Percentiles rank a stretch among this genome's conserved stretches.
phyloP scores from a whole-genome alignment of 306 rosid species.

The Vicia faba region DNA sequence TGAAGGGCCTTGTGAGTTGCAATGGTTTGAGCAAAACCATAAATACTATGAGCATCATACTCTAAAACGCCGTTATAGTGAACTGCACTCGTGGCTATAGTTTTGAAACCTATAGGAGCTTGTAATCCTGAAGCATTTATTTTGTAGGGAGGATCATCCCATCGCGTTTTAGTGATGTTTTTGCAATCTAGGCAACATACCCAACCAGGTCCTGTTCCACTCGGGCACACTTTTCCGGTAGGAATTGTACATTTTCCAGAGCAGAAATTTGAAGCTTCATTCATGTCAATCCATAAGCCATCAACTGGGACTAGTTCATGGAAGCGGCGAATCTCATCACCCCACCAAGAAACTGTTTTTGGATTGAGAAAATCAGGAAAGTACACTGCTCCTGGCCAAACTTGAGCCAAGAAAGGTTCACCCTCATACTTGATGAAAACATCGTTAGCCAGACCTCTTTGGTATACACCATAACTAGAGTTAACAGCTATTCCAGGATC shows the following conservation, averaged over 20 bases:
- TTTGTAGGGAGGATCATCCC: constrained; percentile 97
- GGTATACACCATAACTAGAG: constrained; percentile 70
- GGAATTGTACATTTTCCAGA: constrained; percentile 81
- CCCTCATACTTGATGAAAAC: constrained; percentile 82
- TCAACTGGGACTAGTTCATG: constrained; percentile 91
- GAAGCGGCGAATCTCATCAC: constrained; percentile 79
- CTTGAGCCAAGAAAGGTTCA: constrained; percentile 85
- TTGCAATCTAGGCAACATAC: constrained; percentile 86
- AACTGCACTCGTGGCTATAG: constrained; percentile 88
- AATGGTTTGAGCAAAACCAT: constrained; percentile 77
- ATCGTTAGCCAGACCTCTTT: constrained; percentile 70
- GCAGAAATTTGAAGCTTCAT: constrained; percentile 84
- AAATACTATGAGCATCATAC: constrained; percentile 88
- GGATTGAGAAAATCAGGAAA: constrained; percentile 92
- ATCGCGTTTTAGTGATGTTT: constrained; percentile 70
- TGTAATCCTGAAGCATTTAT: constrained; percentile 82
- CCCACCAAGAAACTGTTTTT: constrained; percentile 90
- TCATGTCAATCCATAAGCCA: constrained; percentile 99
- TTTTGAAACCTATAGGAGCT: constrained; percentile 78
- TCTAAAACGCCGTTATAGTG: constrained; percentile 83
- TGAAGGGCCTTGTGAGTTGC: constrained; percentile 87
- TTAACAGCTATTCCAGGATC: constrained; percentile 88
- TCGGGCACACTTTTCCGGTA: constrained; percentile 50
- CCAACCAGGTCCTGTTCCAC: constrained; percentile 71
- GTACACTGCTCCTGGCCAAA: constrained; percentile 95